Conservation (phyloP, 2,329 filamentous ascomycete species). For the Alternaria burnsii region DNA sequence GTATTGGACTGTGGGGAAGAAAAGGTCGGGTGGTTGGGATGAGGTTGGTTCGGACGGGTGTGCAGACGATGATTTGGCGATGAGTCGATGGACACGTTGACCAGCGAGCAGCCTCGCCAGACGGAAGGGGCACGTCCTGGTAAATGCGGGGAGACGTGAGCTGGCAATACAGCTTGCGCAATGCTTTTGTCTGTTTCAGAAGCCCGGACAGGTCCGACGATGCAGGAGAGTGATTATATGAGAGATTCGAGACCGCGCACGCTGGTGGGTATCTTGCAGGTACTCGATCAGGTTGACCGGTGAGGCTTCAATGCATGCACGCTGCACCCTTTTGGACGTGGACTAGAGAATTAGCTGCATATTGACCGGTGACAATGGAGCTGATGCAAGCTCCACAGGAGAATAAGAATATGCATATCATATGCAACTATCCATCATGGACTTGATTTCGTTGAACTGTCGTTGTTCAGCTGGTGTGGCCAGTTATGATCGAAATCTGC, state of each 20-base stretch:
- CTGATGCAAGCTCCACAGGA: conserved; percentile 35
- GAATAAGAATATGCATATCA: conserved; percentile 17
- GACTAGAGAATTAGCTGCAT: conserved; percentile 21
- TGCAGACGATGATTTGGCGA: not conserved
- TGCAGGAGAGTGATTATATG: conserved; percentile 5
- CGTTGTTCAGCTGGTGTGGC: conserved; percentile 1
- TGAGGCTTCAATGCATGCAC: conserved; percentile 39
- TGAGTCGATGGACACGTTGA: conserved; percentile 13
- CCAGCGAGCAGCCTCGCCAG: not conserved
- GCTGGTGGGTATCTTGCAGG: conserved; percentile 15
- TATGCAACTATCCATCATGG: conserved; percentile 3
- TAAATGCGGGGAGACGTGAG: conserved; percentile 18
- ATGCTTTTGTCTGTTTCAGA: conserved; percentile 9
- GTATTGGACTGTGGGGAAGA: conserved; percentile 17
- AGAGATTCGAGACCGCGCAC: conserved; percentile 12
- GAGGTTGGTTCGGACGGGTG: conserved; percentile 11
- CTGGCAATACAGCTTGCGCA: conserved; percentile 20
- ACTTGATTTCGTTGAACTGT: conserved; percentile 2
- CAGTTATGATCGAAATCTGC: not conserved
- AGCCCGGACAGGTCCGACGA: conserved; percentile 13
- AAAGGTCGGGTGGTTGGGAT: conserved; percentile 4
- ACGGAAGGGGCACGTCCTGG: conserved; percentile 5
- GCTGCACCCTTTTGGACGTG: conserved; percentile 16
- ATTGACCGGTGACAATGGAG: conserved; percentile 26
- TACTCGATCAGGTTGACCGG: conserved; percentile 26